A percentile compares a stretch with the other conserved stretches of the same genome.
Evolutionary conservation across 1,284 basidiomycete genomes (phyloP).

Genomic region (Tylopilus orsonianus): DNA sequence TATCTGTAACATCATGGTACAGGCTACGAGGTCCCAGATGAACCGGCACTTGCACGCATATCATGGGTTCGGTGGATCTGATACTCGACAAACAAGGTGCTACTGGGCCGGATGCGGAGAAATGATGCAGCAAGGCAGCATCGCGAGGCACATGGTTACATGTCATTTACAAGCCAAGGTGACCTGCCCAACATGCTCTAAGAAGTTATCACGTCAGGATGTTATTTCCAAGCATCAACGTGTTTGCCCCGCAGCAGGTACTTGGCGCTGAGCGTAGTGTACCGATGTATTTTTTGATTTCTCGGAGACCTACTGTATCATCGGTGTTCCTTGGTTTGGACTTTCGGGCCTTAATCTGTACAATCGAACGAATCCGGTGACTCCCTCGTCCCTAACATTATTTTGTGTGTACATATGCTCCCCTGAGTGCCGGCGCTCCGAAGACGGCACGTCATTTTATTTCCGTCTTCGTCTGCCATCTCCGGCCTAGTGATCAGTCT

Average conservation of each 20-base stretch:
- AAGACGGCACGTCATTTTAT: constrained; percentile 4
- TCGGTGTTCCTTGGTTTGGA: background rate
- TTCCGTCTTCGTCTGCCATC: background rate
- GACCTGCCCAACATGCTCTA: constrained; percentile 30
- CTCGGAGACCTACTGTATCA: background rate
- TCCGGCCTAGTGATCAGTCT: constrained; percentile 3
- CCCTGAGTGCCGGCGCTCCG: constrained; percentile 1
- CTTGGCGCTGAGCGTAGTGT: constrained; percentile 12
- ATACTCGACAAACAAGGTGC: constrained; percentile 23
- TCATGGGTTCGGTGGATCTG: constrained; percentile 27
- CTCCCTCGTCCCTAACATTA: background rate
- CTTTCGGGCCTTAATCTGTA: background rate
- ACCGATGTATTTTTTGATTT: background rate
- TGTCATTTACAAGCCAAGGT: constrained; percentile 32
- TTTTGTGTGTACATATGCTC: background rate
- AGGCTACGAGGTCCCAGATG: constrained; percentile 26
- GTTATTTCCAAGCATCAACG: constrained; percentile 31
- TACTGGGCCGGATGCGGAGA: constrained; percentile 23
- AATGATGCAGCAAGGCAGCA: constrained; percentile 31
- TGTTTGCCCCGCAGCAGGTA: constrained; percentile 25
- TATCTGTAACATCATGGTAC: constrained; percentile 20
- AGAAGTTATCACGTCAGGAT: constrained; percentile 30
- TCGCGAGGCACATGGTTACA: constrained; percentile 32
- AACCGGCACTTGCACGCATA: constrained; percentile 28
- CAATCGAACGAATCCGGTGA: background rate